Evolutionary conservation across 495 filamentous ascomycete species (phyloP).

Genomic region (Penicillium flavigenum): DNA sequence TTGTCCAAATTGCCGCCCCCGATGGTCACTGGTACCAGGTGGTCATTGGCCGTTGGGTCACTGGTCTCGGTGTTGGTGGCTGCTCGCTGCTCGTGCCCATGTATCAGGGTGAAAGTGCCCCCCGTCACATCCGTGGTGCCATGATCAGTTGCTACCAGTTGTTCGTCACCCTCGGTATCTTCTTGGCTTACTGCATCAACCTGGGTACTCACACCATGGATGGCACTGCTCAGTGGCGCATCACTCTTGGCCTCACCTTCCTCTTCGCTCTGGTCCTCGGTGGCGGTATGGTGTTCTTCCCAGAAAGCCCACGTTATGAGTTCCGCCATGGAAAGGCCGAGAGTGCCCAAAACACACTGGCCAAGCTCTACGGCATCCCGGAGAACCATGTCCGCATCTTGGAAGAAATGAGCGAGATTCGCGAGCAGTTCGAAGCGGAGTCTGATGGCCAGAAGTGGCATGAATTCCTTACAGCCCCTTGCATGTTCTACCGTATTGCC

Average conservation of each 20-base stretch:
- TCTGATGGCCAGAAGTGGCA: conserved; percentile 59
- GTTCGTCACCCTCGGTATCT: conserved; percentile 85
- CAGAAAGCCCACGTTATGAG: conserved; percentile 68
- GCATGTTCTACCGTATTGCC: conserved; percentile 69
- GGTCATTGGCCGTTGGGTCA: conserved; percentile 57
- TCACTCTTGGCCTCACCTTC: conserved; percentile 75
- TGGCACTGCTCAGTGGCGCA: conserved; percentile 65
- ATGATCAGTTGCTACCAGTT: conserved; percentile 77
- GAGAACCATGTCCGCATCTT: conserved; percentile 62
- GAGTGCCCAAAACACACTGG: conserved; percentile 63
- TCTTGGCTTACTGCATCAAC: conserved; percentile 76
- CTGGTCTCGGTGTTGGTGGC: conserved; percentile 67
- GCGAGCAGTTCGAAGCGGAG: conserved; percentile 58
- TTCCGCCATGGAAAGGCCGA: conserved; percentile 64
- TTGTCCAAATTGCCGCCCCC: conserved; percentile 63
- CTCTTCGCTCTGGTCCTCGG: conserved; percentile 72
- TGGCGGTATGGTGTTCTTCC: conserved; percentile 68
- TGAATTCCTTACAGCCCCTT: conserved; percentile 67
- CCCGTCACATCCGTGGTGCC: conserved; percentile 63
- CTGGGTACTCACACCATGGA: conserved; percentile 60
- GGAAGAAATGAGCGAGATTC: conserved; percentile 64
- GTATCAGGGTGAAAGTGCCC: conserved; percentile 71
- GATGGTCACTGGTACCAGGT: conserved; percentile 53
- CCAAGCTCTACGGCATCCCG: conserved; percentile 68
- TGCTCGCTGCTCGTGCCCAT: conserved; percentile 70